A percentile compares a stretch with the other conserved stretches of the same genome.
phyloP scores from a whole-genome alignment of 495 filamentous ascomycete species.

The Penicillium turbatum region DNA sequence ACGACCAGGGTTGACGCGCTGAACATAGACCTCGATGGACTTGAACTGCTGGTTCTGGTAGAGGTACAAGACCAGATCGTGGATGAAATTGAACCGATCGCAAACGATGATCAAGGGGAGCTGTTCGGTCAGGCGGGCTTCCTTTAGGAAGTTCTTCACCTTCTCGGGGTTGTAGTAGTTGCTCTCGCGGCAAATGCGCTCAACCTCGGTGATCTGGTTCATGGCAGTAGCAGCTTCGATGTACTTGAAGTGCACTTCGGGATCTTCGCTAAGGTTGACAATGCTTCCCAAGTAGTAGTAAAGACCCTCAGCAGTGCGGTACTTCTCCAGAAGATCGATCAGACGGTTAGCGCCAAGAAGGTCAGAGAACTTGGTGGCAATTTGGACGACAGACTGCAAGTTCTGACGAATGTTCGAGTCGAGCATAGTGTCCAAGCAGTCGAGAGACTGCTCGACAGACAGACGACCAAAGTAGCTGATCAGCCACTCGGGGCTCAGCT shows the following conservation, averaged over 20 bases:
- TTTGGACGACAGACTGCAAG: conserved; percentile 86
- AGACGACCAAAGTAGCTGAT: conserved; percentile 88
- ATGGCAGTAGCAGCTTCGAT: conserved; percentile 94
- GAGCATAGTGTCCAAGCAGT: conserved; percentile 95
- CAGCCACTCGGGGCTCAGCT: conserved; percentile 83
- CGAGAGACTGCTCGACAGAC: conserved; percentile 89
- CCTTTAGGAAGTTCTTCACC: conserved; percentile 99
- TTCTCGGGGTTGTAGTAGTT: conserved; percentile 93
- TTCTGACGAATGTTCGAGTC: conserved; percentile 95
- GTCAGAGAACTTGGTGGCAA: conserved; percentile 97
- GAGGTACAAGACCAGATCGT: conserved; percentile 93
- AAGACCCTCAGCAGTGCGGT: conserved; percentile 91
- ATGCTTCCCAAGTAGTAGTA: conserved; percentile 98
- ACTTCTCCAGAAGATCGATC: conserved; percentile 94
- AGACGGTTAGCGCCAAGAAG: conserved; percentile 84
- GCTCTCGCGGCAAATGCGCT: conserved; percentile 94
- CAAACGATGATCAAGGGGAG: conserved; percentile 97
- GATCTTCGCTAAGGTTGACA: conserved; percentile 92
- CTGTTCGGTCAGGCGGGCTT: conserved; percentile 87
- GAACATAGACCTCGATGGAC: conserved; percentile 99
- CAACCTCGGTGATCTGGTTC: conserved; percentile 88
- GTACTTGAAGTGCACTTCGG: conserved; percentile 98
- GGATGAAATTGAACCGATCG: conserved; percentile 97
- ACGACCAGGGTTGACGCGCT: conserved; percentile 91
- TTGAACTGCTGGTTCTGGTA: conserved; percentile 99